Conservation (phyloP, 2,329 filamentous ascomycete genomes). For the Penicillium sp. region DNA sequence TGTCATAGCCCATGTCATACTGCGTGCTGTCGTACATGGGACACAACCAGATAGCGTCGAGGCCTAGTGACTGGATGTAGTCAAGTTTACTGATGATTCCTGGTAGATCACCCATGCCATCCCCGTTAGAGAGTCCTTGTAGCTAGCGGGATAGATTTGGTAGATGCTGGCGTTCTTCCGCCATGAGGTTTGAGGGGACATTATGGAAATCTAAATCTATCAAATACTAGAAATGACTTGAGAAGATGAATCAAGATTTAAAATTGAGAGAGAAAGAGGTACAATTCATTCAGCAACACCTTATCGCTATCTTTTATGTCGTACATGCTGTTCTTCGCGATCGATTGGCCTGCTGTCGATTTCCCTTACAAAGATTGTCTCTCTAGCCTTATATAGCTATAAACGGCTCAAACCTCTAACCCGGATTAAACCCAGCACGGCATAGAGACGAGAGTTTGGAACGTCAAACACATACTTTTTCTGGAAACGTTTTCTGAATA, state of each 20-base stretch:
- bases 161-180: constrained; percentile 40
- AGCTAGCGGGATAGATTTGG: constrained; percentile 32
- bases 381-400: no score
- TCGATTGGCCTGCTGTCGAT: constrained; percentile 10
- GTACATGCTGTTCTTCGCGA: not conserved
- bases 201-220: not conserved
- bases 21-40: constrained; percentile 63
- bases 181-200: constrained; percentile 23
- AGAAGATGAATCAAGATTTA: not conserved
- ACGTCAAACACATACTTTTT: not conserved
- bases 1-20: constrained; percentile 63
- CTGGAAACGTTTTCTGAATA: not conserved
- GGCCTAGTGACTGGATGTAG: constrained; percentile 58
- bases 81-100: constrained; percentile 61
- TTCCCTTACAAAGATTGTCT: no score
- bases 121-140: constrained; percentile 52
- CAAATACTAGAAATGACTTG: not conserved
- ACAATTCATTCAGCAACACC: not conserved
- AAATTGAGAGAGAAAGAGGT: not conserved
- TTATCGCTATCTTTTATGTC: constrained; percentile 4
- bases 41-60: constrained; percentile 64
- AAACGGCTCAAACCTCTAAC: not conserved
- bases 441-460: not conserved
- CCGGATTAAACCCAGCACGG: not conserved
- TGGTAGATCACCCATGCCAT: constrained; percentile 58